Percentiles rank a stretch among this genome's conserved stretches.
Evolutionary conservation across 73 alveolate genomes (phyloP).

Genomic region (Blepharisma japonicum): DNA sequence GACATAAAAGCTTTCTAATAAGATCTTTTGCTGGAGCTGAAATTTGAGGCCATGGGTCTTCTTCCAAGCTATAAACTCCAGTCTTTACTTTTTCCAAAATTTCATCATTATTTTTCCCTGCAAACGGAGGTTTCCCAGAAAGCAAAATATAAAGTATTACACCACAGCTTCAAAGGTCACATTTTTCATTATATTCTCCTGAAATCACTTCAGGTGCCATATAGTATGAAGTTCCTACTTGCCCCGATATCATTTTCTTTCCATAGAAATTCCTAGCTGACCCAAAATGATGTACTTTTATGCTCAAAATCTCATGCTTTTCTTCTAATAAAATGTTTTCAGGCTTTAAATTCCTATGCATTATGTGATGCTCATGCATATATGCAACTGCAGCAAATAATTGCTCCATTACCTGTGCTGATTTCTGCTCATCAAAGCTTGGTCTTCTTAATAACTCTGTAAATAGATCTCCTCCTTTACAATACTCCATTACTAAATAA

Average conservation of each 20-base stretch:
- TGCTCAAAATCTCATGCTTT: conserved; percentile 27
- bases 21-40: conserved; percentile 16
- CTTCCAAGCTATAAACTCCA: conserved; percentile 46
- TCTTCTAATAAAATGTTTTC: conserved; percentile 51
- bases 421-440: conserved; percentile 50
- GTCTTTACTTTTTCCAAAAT: conserved; percentile 35
- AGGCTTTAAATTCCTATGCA: conserved; percentile 64
- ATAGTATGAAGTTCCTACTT: conserved; percentile 65
- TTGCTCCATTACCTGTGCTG: conserved; percentile 49
- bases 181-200: conserved; percentile 51
- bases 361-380: conserved; percentile 48
- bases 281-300: conserved; percentile 65
- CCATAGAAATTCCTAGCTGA: conserved; percentile 55
- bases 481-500: conserved; percentile 27
- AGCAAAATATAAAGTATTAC: conserved; percentile 64
- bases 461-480: conserved; percentile 64
- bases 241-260: conserved; percentile 44
- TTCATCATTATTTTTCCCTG: conserved; percentile 35
- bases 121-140: conserved; percentile 73
- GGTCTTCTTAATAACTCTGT: conserved; percentile 35
- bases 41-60: conserved; percentile 28
- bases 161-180: conserved; percentile 70
- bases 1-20: conserved; percentile 31
- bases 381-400: conserved; percentile 50
- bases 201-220: conserved; percentile 69